Percentiles rank a stretch among this genome's conserved stretches.
phyloP scores from a whole-genome alignment of 441 rosid genomes.

The Pelargonium cotyledonis region DNA sequence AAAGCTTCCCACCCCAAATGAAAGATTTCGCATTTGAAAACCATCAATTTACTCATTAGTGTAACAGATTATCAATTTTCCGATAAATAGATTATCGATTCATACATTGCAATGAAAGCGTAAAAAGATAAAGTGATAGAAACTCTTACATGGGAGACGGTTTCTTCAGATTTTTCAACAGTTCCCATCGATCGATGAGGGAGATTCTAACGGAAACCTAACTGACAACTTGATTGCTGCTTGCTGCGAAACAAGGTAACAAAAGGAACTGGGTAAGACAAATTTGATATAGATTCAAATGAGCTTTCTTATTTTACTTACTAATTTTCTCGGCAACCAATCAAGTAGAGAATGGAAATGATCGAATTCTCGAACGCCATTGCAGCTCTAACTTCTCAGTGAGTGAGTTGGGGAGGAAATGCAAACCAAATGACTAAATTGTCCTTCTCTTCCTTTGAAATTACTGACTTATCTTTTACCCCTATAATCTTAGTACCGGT shows the following conservation, averaged over 20 bases:
- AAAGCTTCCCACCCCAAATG: neutral
- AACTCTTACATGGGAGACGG: conserved; percentile 33
- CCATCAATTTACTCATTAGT: neutral
- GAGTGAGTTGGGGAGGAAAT: too few species aligned
- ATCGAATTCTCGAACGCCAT: neutral
- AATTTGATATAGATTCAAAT: neutral
- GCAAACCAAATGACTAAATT: too few species aligned
- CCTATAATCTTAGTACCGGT: too few species aligned
- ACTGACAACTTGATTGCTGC: neutral
- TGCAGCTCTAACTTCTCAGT: neutral
- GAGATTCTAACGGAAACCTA: neutral
- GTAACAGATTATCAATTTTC: neutral
- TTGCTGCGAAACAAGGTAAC: neutral
- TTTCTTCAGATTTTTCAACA: conserved; percentile 33
- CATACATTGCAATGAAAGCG: neutral
- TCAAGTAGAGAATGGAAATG: conserved; percentile 5
- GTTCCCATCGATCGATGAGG: conserved; percentile 37
- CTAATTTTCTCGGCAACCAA: conserved; percentile 15
- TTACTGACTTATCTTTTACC: too few species aligned
- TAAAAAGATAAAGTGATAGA: conserved; percentile 1
- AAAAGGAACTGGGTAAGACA: neutral
- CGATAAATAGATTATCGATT: neutral
- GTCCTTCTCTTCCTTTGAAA: too few species aligned
- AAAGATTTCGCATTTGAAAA: neutral
- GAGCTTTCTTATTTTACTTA: neutral